Percentiles rank a stretch among this genome's conserved stretches.
Evolutionary conservation across 176 grass and related monocot genomes (phyloP).

Genomic region (Avena atlantica): DNA sequence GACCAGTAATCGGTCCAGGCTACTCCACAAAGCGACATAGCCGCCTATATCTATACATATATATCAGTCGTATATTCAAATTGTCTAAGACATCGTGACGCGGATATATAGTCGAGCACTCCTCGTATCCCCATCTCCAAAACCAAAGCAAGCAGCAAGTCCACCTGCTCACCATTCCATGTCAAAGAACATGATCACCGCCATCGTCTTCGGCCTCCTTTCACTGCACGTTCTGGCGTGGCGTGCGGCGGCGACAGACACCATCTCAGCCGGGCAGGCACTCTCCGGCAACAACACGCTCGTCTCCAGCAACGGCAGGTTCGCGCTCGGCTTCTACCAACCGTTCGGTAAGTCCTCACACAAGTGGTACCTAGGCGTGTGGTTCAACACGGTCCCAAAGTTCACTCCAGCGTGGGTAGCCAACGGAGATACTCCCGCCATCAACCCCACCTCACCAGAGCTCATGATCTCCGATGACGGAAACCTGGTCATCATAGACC

Average conservation of each 20-base stretch:
- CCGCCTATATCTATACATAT: too few species aligned
- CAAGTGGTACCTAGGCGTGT: constrained; percentile 51
- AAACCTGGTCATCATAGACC: constrained; percentile 43
- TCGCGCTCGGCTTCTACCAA: constrained; percentile 40
- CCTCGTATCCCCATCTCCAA: not conserved
- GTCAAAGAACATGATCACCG: not conserved
- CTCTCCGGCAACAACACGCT: not conserved
- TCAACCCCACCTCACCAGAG: not conserved
- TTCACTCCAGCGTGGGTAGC: constrained; percentile 49
- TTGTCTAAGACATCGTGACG: not conserved
- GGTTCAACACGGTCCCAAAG: constrained; percentile 44
- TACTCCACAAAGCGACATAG: too few species aligned
- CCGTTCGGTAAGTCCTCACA: constrained; percentile 11
- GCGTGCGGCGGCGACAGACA: not conserved
- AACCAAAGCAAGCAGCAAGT: not conserved
- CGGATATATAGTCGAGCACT: too few species aligned
- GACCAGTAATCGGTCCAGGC: too few species aligned
- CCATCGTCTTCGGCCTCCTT: not conserved
- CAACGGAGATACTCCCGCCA: constrained; percentile 35
- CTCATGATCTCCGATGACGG: constrained; percentile 38
- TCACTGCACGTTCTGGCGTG: not conserved
- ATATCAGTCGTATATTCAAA: not conserved
- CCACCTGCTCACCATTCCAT: constrained; percentile 1
- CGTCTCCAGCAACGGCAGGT: not conserved
- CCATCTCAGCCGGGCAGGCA: not conserved